phyloP scores from a whole-genome alignment of 2,329 filamentous ascomycete genomes.

The Xylariaceae sp. region DNA sequence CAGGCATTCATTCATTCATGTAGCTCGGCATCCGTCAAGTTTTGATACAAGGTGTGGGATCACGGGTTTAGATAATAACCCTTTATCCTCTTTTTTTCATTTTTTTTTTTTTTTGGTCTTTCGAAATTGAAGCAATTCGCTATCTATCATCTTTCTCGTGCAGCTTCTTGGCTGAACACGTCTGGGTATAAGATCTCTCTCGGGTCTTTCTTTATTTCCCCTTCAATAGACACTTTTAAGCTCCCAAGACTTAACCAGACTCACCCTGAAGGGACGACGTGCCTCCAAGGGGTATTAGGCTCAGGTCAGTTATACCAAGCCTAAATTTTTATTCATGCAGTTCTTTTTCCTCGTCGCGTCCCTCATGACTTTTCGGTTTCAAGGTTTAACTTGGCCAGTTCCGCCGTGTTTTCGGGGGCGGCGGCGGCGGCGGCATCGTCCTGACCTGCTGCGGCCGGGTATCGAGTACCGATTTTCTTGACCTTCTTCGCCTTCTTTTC shows the following conservation, averaged over 20 bases:
- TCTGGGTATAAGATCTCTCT: slow-evolving; percentile 12
- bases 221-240: not conserved
- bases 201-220: not conserved
- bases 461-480: slow-evolving; percentile 62
- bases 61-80: too few relatives aligned
- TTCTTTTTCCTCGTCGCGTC: not conserved
- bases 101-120: too few relatives aligned
- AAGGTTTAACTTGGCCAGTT: slow-evolving; percentile 10
- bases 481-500: slow-evolving; percentile 66
- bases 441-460: slow-evolving; percentile 11
- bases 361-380: slow-evolving; percentile 6
- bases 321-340: not conserved
- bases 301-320: not conserved
- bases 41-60: too few relatives aligned
- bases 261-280: not conserved
- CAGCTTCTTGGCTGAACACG: not conserved
- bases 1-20: too few relatives aligned
- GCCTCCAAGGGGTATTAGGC: not conserved
- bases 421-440: not conserved
- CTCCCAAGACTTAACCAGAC: not conserved
- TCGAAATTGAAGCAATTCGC: not conserved
- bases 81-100: too few relatives aligned
- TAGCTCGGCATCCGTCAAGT: too few relatives aligned
- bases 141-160: not conserved
- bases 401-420: not conserved